Percentiles rank a stretch among this genome's conserved stretches.
Evolutionary conservation across 2,329 filamentous ascomycete species (phyloP).

Genomic region (Alternaria arbusti): DNA sequence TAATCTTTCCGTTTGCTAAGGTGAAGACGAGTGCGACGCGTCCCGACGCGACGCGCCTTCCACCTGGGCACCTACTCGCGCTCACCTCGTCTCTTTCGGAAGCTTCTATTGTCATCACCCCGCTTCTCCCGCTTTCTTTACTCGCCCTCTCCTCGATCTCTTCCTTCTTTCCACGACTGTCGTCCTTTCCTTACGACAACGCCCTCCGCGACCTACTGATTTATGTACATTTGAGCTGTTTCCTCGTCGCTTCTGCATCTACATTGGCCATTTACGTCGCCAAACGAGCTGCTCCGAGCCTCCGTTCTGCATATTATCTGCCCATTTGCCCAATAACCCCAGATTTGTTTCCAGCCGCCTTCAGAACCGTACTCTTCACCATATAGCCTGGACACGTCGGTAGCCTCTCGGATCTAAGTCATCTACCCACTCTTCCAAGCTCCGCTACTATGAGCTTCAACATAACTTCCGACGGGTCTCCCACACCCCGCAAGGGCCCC

Average conservation of each 20-base stretch:
- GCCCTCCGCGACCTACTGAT: slow-evolving; percentile 22
- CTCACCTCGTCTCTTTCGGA: slow-evolving; percentile 12
- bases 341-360: slow-evolving; percentile 14
- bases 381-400: slow-evolving; percentile 4
- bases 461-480: slow-evolving; percentile 51
- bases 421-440: slow-evolving; percentile 34
- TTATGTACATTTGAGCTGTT: slow-evolving; percentile 34
- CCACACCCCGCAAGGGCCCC: slow-evolving; percentile 49
- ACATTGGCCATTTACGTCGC: slow-evolving; percentile 46
- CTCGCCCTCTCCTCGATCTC: slow-evolving; percentile 11
- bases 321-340: slow-evolving; percentile 38
- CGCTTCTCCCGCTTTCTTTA: slow-evolving; percentile 14
- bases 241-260: slow-evolving; percentile 41
- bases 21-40: slow-evolving; percentile 16
- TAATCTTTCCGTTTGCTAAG: not conserved
- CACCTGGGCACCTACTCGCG: slow-evolving; percentile 5
- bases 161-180: slow-evolving; percentile 17
- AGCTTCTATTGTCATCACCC: slow-evolving; percentile 14
- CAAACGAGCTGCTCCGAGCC: slow-evolving; percentile 31
- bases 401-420: slow-evolving; percentile 42
- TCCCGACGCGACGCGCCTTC: slow-evolving; percentile 20
- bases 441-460: slow-evolving; percentile 45
- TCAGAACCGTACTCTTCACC: slow-evolving; percentile 5
- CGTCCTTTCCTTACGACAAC: slow-evolving; percentile 25
- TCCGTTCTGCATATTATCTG: slow-evolving; percentile 46